Evolutionary conservation across 1,139 yeast species (phyloP).

Genomic region (Scheffersomyces insectosa): DNA sequence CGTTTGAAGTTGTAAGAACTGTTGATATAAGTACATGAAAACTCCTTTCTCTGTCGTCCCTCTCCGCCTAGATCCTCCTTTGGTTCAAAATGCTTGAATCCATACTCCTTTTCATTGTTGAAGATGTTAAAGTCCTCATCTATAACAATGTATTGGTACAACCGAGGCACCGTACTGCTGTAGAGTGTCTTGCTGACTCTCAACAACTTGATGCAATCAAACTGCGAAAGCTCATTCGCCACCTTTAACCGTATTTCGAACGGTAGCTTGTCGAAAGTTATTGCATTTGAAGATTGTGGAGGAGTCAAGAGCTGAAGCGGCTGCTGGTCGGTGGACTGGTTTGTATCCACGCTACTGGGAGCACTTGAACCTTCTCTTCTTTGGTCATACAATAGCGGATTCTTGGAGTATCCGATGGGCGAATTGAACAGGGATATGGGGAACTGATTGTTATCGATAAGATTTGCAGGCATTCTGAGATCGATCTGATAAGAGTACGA

Average conservation of each 20-base stretch:
- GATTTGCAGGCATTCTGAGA: background rate
- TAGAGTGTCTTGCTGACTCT: constrained; percentile 31
- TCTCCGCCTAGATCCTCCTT: constrained; percentile 5
- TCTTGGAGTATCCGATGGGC: constrained; percentile 29
- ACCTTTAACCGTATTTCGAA: constrained; percentile 36
- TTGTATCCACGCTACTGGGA: constrained; percentile 1
- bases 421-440: constrained; percentile 14
- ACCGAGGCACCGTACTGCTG: constrained; percentile 27
- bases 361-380: background rate
- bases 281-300: background rate
- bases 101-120: constrained; percentile 28
- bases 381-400: constrained; percentile 14
- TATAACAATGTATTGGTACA: constrained; percentile 41
- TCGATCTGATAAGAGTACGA: background rate
- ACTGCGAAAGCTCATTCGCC: constrained; percentile 38
- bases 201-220: constrained; percentile 39
- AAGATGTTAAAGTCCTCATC: constrained; percentile 40
- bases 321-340: background rate
- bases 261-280: constrained; percentile 31
- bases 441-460: background rate
- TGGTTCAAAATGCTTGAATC: constrained; percentile 8
- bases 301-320: background rate
- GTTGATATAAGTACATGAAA: constrained; percentile 33
- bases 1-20: constrained; percentile 35
- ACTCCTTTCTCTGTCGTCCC: constrained; percentile 6